Base-by-base conservation (phyloP, 257 asterid genomes). In the Jasminum sambac region DNA sequence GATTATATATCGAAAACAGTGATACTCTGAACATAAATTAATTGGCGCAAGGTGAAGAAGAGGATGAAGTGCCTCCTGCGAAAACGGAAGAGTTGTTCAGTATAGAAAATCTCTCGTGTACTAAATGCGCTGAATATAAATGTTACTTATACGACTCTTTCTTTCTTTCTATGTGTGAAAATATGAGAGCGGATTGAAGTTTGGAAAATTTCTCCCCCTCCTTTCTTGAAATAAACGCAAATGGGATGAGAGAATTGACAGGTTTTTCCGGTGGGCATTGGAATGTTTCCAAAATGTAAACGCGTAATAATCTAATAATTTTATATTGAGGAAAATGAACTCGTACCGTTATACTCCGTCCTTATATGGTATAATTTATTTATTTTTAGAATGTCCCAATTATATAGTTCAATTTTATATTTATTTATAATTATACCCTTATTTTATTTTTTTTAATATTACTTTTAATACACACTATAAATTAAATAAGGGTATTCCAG, bases 221-320 rank as follows among this genome's bases (percentile, higher is more conserved):
- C 40, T 17, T 26, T 44, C 61, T 40, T 43, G 71, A 67, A 66
- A 25, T 67, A 67, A 42, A 67, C 21, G 63, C 43, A 23, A 42
- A 67, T 25, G 36, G 17, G 74, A 42, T 16, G 11, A 24, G 37
- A 23, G 24, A 57, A 25, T 63, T 69, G 74, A 69, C 74, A 58
- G 74, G 66, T 69, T 50, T 55, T 69, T 55, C 64, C 37, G 74
- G 60, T 69, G 21, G 34, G 21, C 10, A 2, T 55, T 50, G 59
- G 66, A 38, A 38, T 52, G 66, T 38, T 41, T 69, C 66, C 60
- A 69, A 57, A 44, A 55, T 55, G 62, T 55, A 55, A 55, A 23
- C 62, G 62, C 62, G 62, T 55, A 55, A 55, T 55, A 55, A 55
- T 55, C 62, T 21, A 55, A 55, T 55, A 21, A 55, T 55, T 55